Evolutionary conservation across 2,329 filamentous ascomycete species (phyloP).

Genomic region (Chaetomium strumarium): DNA sequence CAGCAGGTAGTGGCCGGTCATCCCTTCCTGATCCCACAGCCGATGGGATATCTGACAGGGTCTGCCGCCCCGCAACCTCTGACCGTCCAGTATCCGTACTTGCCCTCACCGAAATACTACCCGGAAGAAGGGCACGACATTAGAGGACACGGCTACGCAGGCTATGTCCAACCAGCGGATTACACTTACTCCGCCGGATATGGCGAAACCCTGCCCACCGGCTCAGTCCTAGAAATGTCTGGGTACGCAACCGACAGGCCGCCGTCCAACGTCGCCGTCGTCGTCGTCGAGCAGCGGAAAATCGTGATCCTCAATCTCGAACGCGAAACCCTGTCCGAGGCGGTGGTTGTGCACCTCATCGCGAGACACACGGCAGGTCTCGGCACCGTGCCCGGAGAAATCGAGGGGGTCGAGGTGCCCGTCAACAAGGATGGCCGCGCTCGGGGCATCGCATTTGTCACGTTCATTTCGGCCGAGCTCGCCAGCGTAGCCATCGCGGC

Average conservation of each 20-base stretch:
- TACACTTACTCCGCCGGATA: background rate
- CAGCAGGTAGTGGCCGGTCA: background rate
- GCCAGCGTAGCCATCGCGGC: conserved; percentile 1
- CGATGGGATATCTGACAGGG: background rate
- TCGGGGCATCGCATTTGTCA: conserved; percentile 12
- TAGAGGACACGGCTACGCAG: background rate
- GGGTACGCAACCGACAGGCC: no score
- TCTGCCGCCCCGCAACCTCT: background rate
- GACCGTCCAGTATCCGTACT: background rate
- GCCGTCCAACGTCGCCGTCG: background rate
- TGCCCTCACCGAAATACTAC: background rate
- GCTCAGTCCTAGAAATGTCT: no score
- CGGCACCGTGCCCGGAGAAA: background rate
- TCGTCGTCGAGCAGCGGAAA: conserved; percentile 10
- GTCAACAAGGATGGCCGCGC: conserved; percentile 6
- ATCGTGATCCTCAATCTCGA: conserved; percentile 16
- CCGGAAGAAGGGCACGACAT: background rate
- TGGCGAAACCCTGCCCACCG: background rate
- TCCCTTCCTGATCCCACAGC: background rate
- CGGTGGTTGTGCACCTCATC: conserved; percentile 2
- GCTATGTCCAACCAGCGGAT: background rate
- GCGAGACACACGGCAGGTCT: conserved; percentile 5
- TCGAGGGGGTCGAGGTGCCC: conserved; percentile 13
- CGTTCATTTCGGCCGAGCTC: conserved; percentile 7
- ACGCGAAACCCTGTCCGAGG: background rate